phyloP scores from a whole-genome alignment of 1,139 yeast genomes.

The Diutina siamensis region DNA sequence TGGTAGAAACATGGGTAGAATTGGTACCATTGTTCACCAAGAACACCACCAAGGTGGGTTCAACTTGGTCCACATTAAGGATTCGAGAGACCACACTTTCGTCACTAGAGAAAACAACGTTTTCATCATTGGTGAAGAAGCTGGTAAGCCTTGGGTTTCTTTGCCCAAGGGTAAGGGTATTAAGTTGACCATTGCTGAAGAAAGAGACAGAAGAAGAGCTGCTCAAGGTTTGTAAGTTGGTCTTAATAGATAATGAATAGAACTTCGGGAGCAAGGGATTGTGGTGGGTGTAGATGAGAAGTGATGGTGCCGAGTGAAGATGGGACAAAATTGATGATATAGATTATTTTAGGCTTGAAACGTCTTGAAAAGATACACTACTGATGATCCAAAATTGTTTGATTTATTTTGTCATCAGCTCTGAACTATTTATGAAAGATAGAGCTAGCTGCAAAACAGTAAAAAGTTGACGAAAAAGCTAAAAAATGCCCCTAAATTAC shows the following conservation, averaged over 20 bases:
- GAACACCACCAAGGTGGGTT: conserved; percentile 99
- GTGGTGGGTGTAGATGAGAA: too few species aligned
- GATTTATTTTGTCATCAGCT: too few species aligned
- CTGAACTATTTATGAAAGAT: too few species aligned
- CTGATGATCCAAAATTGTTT: too few species aligned
- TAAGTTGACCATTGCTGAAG: conserved; percentile 95
- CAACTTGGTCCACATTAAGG: conserved; percentile 98
- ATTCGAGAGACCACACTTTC: conserved; percentile 92
- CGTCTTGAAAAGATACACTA: too few species aligned
- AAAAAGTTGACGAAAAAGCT: too few species aligned
- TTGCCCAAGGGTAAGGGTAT: conserved; percentile 99
- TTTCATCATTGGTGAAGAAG: conserved; percentile 89
- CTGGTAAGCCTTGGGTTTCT: conserved; percentile 93
- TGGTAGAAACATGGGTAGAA: conserved; percentile 99
- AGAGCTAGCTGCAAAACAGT: too few species aligned
- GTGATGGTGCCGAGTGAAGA: too few species aligned
- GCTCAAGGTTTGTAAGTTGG: conserved; percentile 36
- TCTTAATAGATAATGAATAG: neutral
- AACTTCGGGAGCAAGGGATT: neutral
- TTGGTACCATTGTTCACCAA: conserved; percentile 96
- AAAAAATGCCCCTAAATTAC: too few species aligned
- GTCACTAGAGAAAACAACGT: conserved; percentile 97
- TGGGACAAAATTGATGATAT: too few species aligned
- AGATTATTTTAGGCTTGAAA: too few species aligned
- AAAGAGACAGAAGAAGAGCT: conserved; percentile 98